Conservation (phyloP, 345 rosid genomes). For the Clausena lansium region DNA sequence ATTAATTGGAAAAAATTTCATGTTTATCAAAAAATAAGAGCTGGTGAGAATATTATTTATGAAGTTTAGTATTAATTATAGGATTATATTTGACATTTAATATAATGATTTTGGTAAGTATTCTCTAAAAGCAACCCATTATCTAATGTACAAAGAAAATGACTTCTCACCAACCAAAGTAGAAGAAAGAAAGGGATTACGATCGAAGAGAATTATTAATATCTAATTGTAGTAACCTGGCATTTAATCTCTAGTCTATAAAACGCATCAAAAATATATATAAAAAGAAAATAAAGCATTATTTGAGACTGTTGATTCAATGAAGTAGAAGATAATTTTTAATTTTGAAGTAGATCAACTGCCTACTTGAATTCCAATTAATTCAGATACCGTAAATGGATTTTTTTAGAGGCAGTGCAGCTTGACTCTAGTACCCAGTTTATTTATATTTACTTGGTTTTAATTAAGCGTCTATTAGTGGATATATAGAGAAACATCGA, state of each 20-base stretch:
- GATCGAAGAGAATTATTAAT: too few species aligned
- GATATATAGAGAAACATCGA: background rate
- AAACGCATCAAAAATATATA: too few species aligned
- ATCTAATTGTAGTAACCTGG: background rate
- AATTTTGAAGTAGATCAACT: constrained; percentile 1
- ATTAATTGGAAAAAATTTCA: too few species aligned
- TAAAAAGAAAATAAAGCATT: background rate
- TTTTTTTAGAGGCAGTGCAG: background rate
- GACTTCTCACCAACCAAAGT: background rate
- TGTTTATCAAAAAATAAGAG: too few species aligned
- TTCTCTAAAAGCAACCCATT: background rate
- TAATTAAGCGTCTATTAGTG: background rate
- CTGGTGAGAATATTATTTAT: background rate
- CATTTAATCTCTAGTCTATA: too few species aligned
- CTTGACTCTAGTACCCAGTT: constrained; percentile 4
- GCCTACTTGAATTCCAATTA: constrained; percentile 1
- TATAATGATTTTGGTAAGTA: background rate
- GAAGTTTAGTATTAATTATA: too few species aligned
- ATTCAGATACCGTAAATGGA: background rate
- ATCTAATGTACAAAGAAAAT: background rate
- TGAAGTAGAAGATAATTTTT: background rate
- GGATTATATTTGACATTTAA: background rate
- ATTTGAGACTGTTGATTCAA: background rate
- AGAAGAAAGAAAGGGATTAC: background rate
- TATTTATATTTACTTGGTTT: background rate